Evolutionary conservation across 805 yeast genomes (phyloP).

Genomic region (Suhomyces prunicola): DNA sequence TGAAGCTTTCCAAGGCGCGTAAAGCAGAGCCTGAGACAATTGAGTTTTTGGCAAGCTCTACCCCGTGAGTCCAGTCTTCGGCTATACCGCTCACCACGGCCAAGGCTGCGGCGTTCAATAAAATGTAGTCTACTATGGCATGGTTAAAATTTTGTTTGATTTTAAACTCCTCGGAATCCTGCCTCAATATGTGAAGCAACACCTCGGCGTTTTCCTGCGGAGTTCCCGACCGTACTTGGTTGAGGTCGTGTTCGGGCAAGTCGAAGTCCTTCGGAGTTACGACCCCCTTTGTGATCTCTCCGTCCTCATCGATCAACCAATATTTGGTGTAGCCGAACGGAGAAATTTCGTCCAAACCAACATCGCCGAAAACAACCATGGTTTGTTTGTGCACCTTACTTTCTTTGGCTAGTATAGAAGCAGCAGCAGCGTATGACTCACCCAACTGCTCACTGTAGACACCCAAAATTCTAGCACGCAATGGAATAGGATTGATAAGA

Average conservation of each 20-base stretch:
- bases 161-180: constrained; percentile 45
- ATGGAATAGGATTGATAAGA: constrained; percentile 82
- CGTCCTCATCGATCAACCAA: constrained; percentile 62
- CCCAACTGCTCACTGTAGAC: constrained; percentile 82
- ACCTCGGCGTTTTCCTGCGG: constrained; percentile 77
- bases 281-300: constrained; percentile 40
- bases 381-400: constrained; percentile 51
- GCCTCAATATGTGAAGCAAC: constrained; percentile 44
- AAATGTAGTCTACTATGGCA: constrained; percentile 84
- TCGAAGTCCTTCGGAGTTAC: constrained; percentile 79
- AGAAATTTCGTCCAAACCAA: constrained; percentile 90
- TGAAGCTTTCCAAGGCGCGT: constrained; percentile 54
- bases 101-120: constrained; percentile 84
- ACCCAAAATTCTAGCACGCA: constrained; percentile 79
- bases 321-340: constrained; percentile 79
- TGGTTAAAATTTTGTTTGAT: constrained; percentile 38
- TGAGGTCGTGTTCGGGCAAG: constrained; percentile 65
- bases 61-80: constrained; percentile 73
- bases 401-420: constrained; percentile 54
- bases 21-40: constrained; percentile 68
- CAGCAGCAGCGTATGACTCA: constrained; percentile 78
- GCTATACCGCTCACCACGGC: constrained; percentile 75
- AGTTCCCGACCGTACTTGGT: constrained; percentile 75
- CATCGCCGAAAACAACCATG: constrained; percentile 89
- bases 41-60: constrained; percentile 63